These are phyloP conservation scores for Juglanconis juglandina DNA, from an alignment of 2,329 filamentous ascomycete species.

Conservation along the genomic window DNA sequence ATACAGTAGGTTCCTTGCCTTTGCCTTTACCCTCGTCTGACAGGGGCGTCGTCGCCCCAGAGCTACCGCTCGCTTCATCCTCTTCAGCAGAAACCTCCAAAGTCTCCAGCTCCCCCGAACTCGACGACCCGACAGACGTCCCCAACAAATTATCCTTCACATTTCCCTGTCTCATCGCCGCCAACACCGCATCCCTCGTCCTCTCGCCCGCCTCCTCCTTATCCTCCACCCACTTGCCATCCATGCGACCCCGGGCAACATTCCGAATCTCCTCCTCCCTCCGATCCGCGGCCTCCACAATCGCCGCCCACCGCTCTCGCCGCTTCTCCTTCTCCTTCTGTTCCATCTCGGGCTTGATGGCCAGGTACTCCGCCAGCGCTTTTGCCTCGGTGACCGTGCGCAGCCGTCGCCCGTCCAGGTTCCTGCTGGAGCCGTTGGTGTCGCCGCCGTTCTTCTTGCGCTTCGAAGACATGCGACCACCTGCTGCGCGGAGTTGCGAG, in stretches of 20 bases:
- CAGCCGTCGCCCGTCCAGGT: constrained; percentile 83
- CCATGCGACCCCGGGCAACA: constrained; percentile 67
- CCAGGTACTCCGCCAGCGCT: constrained; percentile 87
- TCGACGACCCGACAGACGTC: constrained; percentile 48
- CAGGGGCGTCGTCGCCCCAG: constrained; percentile 48
- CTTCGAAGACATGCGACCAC: constrained; percentile 94
- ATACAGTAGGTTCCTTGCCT: constrained; percentile 21
- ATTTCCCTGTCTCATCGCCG: constrained; percentile 63
- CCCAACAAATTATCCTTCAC: constrained; percentile 59
- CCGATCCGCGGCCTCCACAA: constrained; percentile 79
- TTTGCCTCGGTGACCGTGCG: constrained; percentile 95
- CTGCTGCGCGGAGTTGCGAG: constrained; percentile 91
- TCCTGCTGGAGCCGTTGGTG: constrained; percentile 85
- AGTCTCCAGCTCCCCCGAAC: constrained; percentile 31
- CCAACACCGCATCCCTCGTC: constrained; percentile 71
- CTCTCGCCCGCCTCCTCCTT: constrained; percentile 87
- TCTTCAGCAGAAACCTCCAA: constrained; percentile 31
- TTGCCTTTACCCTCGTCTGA: constrained; percentile 36
- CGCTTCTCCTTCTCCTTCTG: constrained; percentile 86
- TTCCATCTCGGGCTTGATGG: constrained; percentile 96
- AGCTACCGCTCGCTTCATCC: constrained; percentile 35
- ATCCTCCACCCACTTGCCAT: constrained; percentile 91
- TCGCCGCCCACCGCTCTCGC: constrained; percentile 79
- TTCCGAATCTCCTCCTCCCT: constrained; percentile 79
- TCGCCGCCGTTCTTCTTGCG: constrained; percentile 82